These are phyloP conservation scores for Metschnikowia shivogae DNA, from an alignment of 805 yeast species.

Conservation along the genomic window DNA sequence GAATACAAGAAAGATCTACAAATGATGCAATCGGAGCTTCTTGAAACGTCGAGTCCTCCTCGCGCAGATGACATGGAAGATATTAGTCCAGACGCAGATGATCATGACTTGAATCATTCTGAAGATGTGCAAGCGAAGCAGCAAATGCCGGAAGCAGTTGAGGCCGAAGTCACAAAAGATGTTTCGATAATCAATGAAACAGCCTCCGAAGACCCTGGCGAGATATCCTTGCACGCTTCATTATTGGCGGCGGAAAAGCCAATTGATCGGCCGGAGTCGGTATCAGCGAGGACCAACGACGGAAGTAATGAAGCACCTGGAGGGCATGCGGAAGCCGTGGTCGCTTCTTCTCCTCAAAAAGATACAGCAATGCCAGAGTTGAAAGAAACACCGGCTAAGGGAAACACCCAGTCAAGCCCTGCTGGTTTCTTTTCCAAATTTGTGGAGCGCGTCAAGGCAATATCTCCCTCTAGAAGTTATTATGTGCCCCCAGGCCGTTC, in stretches of 20 bases:
- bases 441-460: neutral
- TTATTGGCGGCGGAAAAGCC: neutral
- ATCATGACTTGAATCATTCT: neutral
- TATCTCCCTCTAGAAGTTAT: neutral
- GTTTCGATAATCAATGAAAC: conserved; percentile 1
- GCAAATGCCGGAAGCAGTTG: neutral
- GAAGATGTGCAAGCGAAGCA: neutral
- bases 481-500: neutral
- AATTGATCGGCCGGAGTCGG: neutral
- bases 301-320: neutral
- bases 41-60: neutral
- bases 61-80: neutral
- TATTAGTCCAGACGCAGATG: neutral
- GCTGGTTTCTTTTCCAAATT: neutral
- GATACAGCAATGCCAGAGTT: neutral
- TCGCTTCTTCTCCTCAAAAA: neutral
- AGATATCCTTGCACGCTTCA: neutral
- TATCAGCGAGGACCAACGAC: neutral
- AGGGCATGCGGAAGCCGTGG: neutral
- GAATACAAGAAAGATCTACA: conserved; percentile 13
- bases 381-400: neutral
- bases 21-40: conserved; percentile 11
- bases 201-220: conserved; percentile 1
- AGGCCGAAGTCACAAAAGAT: neutral
- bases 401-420: neutral